Conservation (phyloP, 2,329 filamentous ascomycete species). For the Hymenoscyphus fraxineus region DNA sequence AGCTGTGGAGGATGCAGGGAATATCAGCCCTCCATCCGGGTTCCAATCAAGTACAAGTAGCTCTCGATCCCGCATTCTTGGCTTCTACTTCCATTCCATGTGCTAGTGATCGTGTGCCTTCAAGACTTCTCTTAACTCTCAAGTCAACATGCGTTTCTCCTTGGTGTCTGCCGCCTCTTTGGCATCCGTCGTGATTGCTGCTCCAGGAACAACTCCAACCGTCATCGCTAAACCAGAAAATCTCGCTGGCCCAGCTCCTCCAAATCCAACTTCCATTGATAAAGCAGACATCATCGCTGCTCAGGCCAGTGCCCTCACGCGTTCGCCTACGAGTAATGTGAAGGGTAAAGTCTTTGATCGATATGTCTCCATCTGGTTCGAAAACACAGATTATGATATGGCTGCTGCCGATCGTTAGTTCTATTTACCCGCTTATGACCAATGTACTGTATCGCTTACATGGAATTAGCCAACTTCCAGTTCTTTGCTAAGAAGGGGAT, state of each 20-base stretch:
- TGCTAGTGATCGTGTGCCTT: neutral
- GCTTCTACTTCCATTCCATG: neutral
- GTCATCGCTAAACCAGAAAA: too few species aligned
- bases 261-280: conserved; percentile 45
- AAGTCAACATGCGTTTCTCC: conserved; percentile 28
- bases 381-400: conserved; percentile 69
- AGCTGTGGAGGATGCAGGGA: neutral
- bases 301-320: conserved; percentile 56
- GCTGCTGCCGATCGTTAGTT: conserved; percentile 58
- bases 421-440: neutral
- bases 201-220: conserved; percentile 1
- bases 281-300: conserved; percentile 50
- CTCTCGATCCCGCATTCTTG: neutral
- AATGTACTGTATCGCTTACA: conserved; percentile 22
- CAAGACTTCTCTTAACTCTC: neutral
- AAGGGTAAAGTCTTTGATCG: conserved; percentile 71
- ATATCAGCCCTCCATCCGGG: neutral
- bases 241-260: conserved; percentile 22
- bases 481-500: conserved; percentile 61
- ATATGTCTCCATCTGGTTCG: conserved; percentile 70
- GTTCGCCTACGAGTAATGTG: conserved; percentile 59
- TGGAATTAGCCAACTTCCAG: conserved; percentile 46
- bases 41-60: neutral
- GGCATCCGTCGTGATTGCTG: conserved; percentile 30
- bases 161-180: conserved; percentile 26